These are phyloP conservation scores for Hericium rajendrae DNA, from an alignment of 768 basidiomycete species.

Conservation along the genomic window DNA sequence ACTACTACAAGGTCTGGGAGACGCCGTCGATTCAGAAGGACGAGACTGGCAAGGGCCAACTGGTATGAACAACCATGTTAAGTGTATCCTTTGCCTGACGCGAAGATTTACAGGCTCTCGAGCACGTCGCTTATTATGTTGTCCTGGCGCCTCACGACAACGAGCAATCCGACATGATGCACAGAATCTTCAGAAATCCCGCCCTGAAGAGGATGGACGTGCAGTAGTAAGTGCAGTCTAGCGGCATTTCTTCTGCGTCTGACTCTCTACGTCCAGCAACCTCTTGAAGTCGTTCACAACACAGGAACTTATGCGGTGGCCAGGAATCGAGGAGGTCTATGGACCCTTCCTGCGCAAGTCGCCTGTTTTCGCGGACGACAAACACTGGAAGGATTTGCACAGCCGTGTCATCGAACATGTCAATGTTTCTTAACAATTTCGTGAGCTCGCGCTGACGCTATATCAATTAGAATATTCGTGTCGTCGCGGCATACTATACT, in stretches of 20 bases:
- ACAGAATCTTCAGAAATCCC: conserved; percentile 75
- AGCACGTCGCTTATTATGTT: conserved; percentile 91
- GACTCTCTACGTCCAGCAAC: conserved; percentile 44
- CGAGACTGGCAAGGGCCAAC: conserved; percentile 53
- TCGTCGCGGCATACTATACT: conserved; percentile 90
- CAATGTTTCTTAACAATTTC: conserved; percentile 22
- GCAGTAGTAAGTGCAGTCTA: conserved; percentile 53
- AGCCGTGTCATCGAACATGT: conserved; percentile 96
- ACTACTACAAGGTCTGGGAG: conserved; percentile 96
- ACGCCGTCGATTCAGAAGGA: conserved; percentile 91
- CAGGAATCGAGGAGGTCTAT: conserved; percentile 82
- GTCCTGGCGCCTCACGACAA: conserved; percentile 92
- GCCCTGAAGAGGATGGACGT: conserved; percentile 72
- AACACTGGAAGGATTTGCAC: conserved; percentile 92
- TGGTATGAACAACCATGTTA: conserved; percentile 33
- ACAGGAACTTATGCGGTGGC: conserved; percentile 93
- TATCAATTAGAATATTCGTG: conserved; percentile 76
- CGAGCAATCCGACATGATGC: conserved; percentile 94
- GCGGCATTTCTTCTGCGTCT: conserved; percentile 7
- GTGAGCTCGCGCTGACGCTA: neutral
- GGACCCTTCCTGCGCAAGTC: conserved; percentile 76
- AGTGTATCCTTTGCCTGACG: neutral
- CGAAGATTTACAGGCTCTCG: conserved; percentile 55
- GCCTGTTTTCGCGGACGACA: conserved; percentile 66
- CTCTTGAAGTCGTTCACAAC: conserved; percentile 92